Conservation (phyloP, 2,329 filamentous ascomycete genomes). For the Paraphoma chrysanthemicola region DNA sequence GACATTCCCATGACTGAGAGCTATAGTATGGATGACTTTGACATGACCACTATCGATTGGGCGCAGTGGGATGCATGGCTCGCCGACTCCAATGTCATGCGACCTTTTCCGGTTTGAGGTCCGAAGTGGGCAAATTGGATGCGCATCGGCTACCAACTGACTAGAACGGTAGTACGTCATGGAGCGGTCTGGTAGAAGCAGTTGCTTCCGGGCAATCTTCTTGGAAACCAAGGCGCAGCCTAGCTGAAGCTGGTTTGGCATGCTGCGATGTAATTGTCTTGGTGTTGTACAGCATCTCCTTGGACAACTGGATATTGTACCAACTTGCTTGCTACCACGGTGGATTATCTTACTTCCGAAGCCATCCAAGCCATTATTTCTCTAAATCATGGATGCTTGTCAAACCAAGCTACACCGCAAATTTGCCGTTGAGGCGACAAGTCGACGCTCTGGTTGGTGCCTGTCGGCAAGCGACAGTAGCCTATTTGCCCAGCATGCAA, state of each 20-base stretch:
- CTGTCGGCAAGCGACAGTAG: background rate
- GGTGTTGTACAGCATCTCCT: too few species aligned
- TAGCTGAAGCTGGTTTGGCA: too few species aligned
- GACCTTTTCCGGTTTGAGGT: background rate
- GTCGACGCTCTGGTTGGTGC: background rate
- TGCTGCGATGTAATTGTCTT: too few species aligned
- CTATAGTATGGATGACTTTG: background rate
- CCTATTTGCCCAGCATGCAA: slow-evolving; percentile 1
- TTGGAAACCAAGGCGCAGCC: too few species aligned
- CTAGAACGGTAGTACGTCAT: too few species aligned
- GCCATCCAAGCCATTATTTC: too few species aligned
- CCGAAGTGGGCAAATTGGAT: background rate
- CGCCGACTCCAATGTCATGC: slow-evolving; percentile 1
- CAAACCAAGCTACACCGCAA: background rate
- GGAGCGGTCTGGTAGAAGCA: too few species aligned
- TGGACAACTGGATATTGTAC: too few species aligned
- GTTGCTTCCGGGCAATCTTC: too few species aligned
- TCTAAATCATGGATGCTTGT: background rate
- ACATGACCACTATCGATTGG: background rate
- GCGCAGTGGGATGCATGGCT: slow-evolving; percentile 7
- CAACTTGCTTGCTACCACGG: too few species aligned
- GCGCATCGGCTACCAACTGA: too few species aligned
- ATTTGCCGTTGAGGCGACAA: background rate
- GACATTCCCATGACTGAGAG: background rate
- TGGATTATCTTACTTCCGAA: too few species aligned